Percentiles rank a stretch among this genome's conserved stretches.
These are phyloP conservation scores for Boletus subparvulus DNA, from an alignment of 768 basidiomycete species.

Conservation along the genomic window DNA sequence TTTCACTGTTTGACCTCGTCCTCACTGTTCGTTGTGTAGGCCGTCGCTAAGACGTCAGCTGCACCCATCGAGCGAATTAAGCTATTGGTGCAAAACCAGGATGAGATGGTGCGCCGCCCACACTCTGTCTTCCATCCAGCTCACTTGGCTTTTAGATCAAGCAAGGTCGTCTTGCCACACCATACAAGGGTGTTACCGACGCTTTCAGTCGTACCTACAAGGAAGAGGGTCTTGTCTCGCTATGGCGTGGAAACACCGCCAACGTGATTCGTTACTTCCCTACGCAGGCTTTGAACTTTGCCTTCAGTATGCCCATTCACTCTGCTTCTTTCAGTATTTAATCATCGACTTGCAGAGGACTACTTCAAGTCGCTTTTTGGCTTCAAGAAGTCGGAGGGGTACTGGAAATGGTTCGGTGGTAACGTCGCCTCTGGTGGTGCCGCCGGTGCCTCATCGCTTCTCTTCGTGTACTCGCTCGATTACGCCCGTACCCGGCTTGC, in stretches of 20 bases:
- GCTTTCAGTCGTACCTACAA: slow-evolving; percentile 90
- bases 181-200: slow-evolving; percentile 95
- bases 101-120: slow-evolving; percentile 84
- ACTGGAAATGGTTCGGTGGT: slow-evolving; percentile 98
- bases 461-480: slow-evolving; percentile 99
- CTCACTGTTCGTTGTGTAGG: slow-evolving; percentile 48
- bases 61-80: slow-evolving; percentile 99
- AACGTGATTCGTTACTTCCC: slow-evolving; percentile 99
- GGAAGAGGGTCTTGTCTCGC: slow-evolving; percentile 92
- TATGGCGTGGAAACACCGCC: slow-evolving; percentile 99
- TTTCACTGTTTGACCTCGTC: not conserved
- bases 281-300: slow-evolving; percentile 99
- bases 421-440: slow-evolving; percentile 99
- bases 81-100: slow-evolving; percentile 97
- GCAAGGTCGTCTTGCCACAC: slow-evolving; percentile 94
- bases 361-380: slow-evolving; percentile 99
- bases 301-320: slow-evolving; percentile 78
- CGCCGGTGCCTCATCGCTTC: slow-evolving; percentile 96
- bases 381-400: slow-evolving; percentile 97
- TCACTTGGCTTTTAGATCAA: slow-evolving; percentile 68
- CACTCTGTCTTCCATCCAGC: not conserved
- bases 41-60: slow-evolving; percentile 97
- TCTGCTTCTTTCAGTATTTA: not conserved
- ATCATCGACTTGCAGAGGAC: slow-evolving; percentile 55
- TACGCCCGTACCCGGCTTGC: slow-evolving; percentile 99